Evolutionary conservation across 305 asterid species (phyloP).

Genomic region (Fraxinus paxiana): DNA sequence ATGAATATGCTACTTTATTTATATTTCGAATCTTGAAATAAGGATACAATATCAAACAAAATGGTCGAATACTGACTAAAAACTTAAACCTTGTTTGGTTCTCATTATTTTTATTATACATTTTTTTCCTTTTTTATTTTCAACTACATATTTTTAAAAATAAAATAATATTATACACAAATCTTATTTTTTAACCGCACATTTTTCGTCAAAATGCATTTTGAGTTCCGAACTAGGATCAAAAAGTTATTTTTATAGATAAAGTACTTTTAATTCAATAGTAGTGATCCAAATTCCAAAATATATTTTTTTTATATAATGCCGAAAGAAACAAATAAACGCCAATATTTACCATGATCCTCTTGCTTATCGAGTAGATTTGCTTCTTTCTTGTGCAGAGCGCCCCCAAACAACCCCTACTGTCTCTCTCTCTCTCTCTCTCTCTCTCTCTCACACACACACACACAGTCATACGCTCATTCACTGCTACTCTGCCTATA

Average conservation of each 20-base stretch:
- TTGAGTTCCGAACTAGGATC: background rate
- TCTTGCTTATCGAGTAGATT: constrained; percentile 8
- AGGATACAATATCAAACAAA: background rate
- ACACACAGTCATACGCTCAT: background rate
- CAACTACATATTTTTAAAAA: too few species aligned
- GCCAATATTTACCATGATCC: constrained; percentile 1
- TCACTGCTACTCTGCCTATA: constrained; percentile 14
- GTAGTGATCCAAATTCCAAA: background rate
- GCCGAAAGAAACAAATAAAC: constrained; percentile 6
- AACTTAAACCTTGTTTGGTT: background rate
- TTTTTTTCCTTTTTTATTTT: background rate
- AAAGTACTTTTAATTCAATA: background rate
- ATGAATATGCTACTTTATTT: background rate
- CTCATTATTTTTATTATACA: too few species aligned
- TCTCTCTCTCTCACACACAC: background rate
- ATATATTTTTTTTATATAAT: background rate
- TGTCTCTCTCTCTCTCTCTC: background rate
- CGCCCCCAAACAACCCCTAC: background rate
- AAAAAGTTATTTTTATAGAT: background rate
- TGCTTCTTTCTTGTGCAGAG: constrained; percentile 6
- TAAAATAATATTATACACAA: too few species aligned
- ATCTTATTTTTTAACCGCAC: too few species aligned
- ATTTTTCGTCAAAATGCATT: too few species aligned
- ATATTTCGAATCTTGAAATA: background rate
- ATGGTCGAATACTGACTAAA: background rate